These are phyloP conservation scores for Acanthamoeba royreba DNA, from an alignment of 208 protist species.

Conservation along the genomic window DNA sequence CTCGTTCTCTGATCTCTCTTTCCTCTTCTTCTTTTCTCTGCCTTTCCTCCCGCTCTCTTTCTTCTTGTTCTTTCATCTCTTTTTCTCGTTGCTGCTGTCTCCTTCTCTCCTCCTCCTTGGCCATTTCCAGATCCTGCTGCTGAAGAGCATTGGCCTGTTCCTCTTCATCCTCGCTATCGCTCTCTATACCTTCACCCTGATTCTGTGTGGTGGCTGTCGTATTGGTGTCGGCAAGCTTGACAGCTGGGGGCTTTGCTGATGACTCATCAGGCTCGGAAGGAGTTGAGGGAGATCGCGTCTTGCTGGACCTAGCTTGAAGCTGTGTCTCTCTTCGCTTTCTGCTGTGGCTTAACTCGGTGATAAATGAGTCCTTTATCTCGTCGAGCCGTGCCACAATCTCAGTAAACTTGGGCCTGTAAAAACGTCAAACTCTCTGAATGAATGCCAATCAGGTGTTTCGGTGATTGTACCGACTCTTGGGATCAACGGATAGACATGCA, in stretches of 20 bases:
- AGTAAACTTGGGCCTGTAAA: background rate
- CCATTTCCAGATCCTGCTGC: background rate
- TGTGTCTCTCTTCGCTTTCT: background rate
- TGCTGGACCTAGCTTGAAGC: background rate
- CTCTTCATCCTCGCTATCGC: background rate
- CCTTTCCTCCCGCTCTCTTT: background rate
- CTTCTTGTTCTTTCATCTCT: background rate
- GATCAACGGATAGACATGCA: background rate
- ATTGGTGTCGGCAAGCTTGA: too few relatives aligned
- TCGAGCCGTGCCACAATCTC: background rate
- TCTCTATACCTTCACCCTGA: background rate
- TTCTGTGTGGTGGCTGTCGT: background rate
- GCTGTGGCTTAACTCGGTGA: background rate
- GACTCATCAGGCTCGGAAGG: too few relatives aligned
- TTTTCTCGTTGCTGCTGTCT: background rate
- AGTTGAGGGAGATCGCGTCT: too few relatives aligned
- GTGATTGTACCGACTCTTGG: background rate
- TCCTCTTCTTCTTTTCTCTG: background rate
- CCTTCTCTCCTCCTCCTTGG: background rate
- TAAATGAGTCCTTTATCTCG: background rate
- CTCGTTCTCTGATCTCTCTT: background rate
- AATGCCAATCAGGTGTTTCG: background rate
- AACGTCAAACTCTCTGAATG: too few relatives aligned
- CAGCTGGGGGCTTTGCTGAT: too few relatives aligned
- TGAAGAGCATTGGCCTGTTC: background rate